phyloP scores from a whole-genome alignment of 495 filamentous ascomycete genomes.

The Aspergillus campestris region DNA sequence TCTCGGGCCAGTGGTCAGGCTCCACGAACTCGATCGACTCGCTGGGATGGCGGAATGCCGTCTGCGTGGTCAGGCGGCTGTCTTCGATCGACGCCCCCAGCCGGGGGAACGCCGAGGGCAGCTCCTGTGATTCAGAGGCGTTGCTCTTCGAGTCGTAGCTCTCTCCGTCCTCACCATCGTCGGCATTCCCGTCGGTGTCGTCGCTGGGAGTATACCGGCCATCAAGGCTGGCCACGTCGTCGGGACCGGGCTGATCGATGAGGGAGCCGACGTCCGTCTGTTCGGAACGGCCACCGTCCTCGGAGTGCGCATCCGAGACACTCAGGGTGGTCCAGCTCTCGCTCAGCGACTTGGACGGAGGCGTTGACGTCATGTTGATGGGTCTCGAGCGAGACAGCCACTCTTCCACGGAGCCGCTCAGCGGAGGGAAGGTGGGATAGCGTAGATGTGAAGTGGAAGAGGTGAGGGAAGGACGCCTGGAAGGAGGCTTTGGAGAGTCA shows the following conservation, averaged over 20 bases:
- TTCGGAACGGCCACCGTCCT: slow-evolving; percentile 38
- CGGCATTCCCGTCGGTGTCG: slow-evolving; percentile 26
- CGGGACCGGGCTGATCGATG: slow-evolving; percentile 34
- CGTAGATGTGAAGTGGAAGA: slow-evolving; percentile 27
- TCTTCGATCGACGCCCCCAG: slow-evolving; percentile 30
- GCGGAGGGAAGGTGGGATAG: slow-evolving; percentile 38
- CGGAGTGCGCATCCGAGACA: slow-evolving; percentile 35
- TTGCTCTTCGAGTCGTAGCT: slow-evolving; percentile 21
- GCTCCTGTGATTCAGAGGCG: slow-evolving; percentile 32
- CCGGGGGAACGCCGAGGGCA: slow-evolving; percentile 32
- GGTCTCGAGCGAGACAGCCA: slow-evolving; percentile 40
- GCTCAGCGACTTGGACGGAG: slow-evolving; percentile 24
- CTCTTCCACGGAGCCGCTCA: slow-evolving; percentile 41
- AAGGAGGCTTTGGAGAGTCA: slow-evolving; percentile 30
- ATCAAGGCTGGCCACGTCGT: slow-evolving; percentile 43
- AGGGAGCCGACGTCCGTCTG: slow-evolving; percentile 39
- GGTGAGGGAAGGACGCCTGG: slow-evolving; percentile 22
- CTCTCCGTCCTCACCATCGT: slow-evolving; percentile 15
- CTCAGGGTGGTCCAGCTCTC: slow-evolving; percentile 44
- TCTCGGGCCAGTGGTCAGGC: slow-evolving; percentile 41
- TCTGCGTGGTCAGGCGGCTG: slow-evolving; percentile 34
- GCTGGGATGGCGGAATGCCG: slow-evolving; percentile 25
- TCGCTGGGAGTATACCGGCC: slow-evolving; percentile 33
- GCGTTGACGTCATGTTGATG: slow-evolving; percentile 34
- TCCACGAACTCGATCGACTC: slow-evolving; percentile 56